Percentiles rank a stretch among this genome's conserved stretches.
These are phyloP conservation scores for Botrytis elliptica DNA, from an alignment of 2,329 filamentous ascomycete genomes.

Conservation along the genomic window DNA sequence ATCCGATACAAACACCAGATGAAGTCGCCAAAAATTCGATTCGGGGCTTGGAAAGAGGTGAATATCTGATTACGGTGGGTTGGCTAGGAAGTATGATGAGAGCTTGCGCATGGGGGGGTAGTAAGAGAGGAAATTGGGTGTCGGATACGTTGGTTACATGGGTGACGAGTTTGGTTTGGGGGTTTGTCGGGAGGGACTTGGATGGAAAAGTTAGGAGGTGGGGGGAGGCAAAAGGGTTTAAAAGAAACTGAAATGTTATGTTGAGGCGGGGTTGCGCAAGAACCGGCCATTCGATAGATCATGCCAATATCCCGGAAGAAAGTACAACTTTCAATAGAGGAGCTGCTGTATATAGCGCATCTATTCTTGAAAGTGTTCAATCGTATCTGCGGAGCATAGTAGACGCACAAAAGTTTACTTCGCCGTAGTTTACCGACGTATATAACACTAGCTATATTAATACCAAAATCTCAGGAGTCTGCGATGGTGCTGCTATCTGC, in stretches of 20 bases:
- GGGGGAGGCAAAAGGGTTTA: conserved; percentile 58
- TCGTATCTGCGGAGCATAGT: neutral
- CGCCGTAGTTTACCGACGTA: neutral
- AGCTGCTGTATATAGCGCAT: neutral
- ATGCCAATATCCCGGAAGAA: too few relatives aligned
- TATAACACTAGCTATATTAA: neutral
- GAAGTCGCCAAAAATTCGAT: conserved; percentile 72
- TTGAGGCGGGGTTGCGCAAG: neutral
- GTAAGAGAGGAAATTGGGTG: conserved; percentile 57
- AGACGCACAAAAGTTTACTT: neutral
- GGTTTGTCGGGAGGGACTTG: conserved; percentile 57
- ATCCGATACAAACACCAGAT: conserved; percentile 75
- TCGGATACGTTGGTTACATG: conserved; percentile 58
- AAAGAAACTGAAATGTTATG: conserved; percentile 41
- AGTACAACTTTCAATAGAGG: neutral
- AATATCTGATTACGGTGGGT: conserved; percentile 76
- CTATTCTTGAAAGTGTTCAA: neutral
- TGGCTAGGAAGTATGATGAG: conserved; percentile 72
- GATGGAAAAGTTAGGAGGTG: conserved; percentile 58
- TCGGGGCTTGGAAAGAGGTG: conserved; percentile 71
- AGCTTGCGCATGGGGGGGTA: conserved; percentile 55
- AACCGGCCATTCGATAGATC: too few relatives aligned
- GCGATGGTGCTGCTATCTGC: neutral
- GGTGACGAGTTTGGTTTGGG: conserved; percentile 54
- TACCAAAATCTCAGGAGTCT: neutral